Evolutionary conservation across 2,329 filamentous ascomycete species (phyloP), one percentile per base, ranked within the genome.

Genomic region (Trichoderma citrinoviride): DNA sequence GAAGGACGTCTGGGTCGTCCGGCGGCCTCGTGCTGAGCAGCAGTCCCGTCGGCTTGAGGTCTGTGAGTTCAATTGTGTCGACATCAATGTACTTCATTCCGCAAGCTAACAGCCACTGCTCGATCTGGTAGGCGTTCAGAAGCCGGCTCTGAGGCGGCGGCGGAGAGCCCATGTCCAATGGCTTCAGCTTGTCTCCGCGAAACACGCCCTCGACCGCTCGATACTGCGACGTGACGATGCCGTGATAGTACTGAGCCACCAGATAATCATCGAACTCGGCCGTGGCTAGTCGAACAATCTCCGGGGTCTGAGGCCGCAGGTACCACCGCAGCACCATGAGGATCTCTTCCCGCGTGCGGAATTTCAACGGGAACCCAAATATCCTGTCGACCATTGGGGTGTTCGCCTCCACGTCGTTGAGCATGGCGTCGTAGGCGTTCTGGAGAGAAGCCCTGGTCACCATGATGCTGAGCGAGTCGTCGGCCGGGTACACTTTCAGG

Each of bases 201-300:
- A 61, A 52, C 12, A 53, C 58, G 7, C 58, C 49, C 10, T 53
- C 49, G n/a, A 61, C 27, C 1, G 37, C 47, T 27, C 14, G 17
- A 50, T 61, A 53, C 37, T 52, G 58, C 23, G 58, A 43, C n/a
- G 33, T 61, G 40, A 23, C n/a, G 19, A 61, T 53, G 7, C 47
- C 47, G 14, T 61, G 58, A 37, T 61, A 61, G 15, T 61, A 61
- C 46, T 61, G 58, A 3, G 58, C 58, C 7, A 61, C 40, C 25
- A 61, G 5, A n/a, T 61, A 61, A 19, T 61, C 58, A 17, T 61
- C 58, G 21, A 61, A 61, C 25, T 61, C 49, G 49, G 58, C 57
- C 33, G 57, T 49, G 17, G 57, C 57, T 37, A 61, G 43, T 29
- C 46, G 47, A 40, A 33, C 37, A 37, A 61, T 19, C 5, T 61